phyloP scores from a whole-genome alignment of 148 eudicot species.

The Vaccinium vitisidaea region DNA sequence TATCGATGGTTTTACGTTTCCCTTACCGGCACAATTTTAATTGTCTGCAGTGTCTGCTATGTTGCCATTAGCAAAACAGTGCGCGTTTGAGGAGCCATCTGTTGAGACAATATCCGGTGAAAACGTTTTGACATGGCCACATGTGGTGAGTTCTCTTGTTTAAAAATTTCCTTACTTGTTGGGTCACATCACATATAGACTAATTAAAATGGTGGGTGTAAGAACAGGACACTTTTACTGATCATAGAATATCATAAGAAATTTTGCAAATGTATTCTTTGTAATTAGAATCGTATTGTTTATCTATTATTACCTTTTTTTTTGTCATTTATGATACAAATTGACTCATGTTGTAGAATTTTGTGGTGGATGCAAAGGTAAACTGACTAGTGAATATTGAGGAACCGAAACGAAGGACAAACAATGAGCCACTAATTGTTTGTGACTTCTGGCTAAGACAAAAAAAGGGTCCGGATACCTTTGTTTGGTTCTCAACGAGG shows the following conservation, averaged over 20 bases:
- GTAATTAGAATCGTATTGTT: not conserved
- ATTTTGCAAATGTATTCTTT: not conserved
- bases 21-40: slow-evolving; percentile 13
- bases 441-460: not conserved
- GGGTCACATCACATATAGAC: not conserved
- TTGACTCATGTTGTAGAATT: not conserved
- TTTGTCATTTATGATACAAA: not conserved
- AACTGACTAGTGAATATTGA: not conserved
- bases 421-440: not conserved
- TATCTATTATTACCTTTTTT: not conserved
- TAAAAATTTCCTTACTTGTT: not conserved
- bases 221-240: not conserved
- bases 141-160: slow-evolving; percentile 67
- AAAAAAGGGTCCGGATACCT: not conserved
- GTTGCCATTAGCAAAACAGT: slow-evolving; percentile 92
- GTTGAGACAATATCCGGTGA: slow-evolving; percentile 87
- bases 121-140: slow-evolving; percentile 95
- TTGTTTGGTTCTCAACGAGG: not conserved
- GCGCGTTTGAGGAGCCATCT: slow-evolving; percentile 98
- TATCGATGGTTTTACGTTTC: not conserved
- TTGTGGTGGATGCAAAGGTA: not conserved
- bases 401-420: slow-evolving; percentile 4
- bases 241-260: not conserved
- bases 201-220: not conserved
- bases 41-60: slow-evolving; percentile 84